A percentile compares a stretch with the other conserved stretches of the same genome.
Evolutionary conservation across 73 alveolate species (phyloP).

Genomic region (Paramecium pentaurelia): DNA sequence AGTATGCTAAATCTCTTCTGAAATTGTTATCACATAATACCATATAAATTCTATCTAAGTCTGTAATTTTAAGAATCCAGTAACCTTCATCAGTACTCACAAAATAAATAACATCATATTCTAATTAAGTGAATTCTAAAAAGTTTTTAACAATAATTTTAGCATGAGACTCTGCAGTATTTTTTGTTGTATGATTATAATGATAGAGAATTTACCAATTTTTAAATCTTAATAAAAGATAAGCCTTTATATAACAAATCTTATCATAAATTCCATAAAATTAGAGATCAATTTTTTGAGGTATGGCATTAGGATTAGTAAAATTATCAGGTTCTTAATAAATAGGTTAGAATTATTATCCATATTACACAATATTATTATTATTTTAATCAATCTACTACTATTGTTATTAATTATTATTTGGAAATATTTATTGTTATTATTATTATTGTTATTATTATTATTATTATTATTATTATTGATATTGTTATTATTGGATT

Average conservation of each 20-base stretch:
- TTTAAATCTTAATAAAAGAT: background rate
- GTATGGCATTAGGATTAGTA: constrained; percentile 10
- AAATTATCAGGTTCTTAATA: background rate
- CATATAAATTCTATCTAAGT: background rate
- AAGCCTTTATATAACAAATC: background rate
- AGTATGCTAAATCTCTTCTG: background rate
- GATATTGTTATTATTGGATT: background rate
- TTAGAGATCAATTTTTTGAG: background rate
- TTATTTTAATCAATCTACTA: background rate
- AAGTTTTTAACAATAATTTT: background rate
- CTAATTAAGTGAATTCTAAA: background rate
- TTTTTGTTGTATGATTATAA: background rate
- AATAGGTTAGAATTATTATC: background rate
- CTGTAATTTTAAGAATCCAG: constrained; percentile 19
- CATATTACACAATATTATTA: background rate
- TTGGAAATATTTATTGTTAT: background rate
- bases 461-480: background rate
- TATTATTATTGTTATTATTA: background rate
- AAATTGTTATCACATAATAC: background rate
- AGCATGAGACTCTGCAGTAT: background rate
- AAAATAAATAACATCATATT: background rate
- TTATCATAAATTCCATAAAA: background rate
- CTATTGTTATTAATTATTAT: background rate
- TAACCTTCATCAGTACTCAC: constrained; percentile 18
- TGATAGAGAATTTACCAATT: background rate